Evolutionary conservation across 805 yeast species (phyloP).

Genomic region (Saccharomycopsis sp.): DNA sequence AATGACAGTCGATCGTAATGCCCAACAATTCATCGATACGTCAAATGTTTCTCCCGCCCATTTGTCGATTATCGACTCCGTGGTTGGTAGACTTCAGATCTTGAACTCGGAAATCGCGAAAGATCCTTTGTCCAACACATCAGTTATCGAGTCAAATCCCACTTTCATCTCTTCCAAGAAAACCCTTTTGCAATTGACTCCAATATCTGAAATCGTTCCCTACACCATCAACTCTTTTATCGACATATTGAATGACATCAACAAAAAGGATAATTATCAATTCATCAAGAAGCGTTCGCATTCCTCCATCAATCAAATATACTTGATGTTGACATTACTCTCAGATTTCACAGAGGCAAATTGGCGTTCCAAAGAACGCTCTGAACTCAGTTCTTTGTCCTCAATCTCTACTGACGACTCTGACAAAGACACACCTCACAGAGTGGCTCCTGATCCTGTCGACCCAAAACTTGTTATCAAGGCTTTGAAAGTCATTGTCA

Average conservation of each 20-base stretch:
- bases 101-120: constrained; percentile 9
- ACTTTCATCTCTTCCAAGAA: constrained; percentile 7
- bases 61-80: constrained; percentile 11
- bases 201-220: constrained; percentile 4
- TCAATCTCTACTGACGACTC: constrained; percentile 13
- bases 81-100: constrained; percentile 4
- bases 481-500: constrained; percentile 11
- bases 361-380: constrained; percentile 18
- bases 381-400: constrained; percentile 3
- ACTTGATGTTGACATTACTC: constrained; percentile 4
- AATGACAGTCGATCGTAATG: no score
- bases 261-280: constrained; percentile 9
- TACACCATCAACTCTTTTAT: constrained; percentile 13
- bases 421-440: constrained; percentile 20
- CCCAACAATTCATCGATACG: no score
- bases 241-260: constrained; percentile 8
- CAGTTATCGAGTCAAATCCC: constrained; percentile 15
- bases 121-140: constrained; percentile 10
- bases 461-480: constrained; percentile 7
- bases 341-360: constrained; percentile 19
- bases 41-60: no score
- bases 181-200: constrained; percentile 10
- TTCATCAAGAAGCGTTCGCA: constrained; percentile 18
- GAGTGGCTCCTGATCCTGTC: constrained; percentile 16
- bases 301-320: constrained; percentile 12